A percentile compares a stretch with the other conserved stretches of the same genome.
Conservation (phyloP, 2,329 filamentous ascomycete species). For the Stachybotrys echinatus region DNA sequence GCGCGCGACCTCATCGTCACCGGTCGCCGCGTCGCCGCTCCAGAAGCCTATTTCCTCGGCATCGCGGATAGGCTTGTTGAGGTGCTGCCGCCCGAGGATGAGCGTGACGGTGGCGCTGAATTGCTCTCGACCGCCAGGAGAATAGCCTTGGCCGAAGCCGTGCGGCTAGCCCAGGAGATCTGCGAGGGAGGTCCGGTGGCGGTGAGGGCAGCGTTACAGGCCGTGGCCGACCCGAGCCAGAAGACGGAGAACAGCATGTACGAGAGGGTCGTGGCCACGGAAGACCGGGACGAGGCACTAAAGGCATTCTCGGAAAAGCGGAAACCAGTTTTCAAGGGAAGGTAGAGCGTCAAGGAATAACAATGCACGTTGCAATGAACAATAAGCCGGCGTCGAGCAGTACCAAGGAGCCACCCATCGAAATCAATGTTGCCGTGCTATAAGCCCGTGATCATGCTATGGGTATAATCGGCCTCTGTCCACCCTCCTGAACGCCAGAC, state of each 20-base stretch:
- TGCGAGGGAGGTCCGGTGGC: constrained; percentile 87
- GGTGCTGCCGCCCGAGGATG: constrained; percentile 52
- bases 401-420: background rate
- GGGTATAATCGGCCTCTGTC: background rate
- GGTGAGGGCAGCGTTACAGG: constrained; percentile 71
- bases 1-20: constrained; percentile 91
- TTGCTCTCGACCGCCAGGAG: constrained; percentile 56
- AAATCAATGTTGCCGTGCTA: background rate
- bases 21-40: constrained; percentile 73
- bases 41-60: constrained; percentile 88
- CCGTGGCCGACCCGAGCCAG: constrained; percentile 68
- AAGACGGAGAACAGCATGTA: constrained; percentile 85
- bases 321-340: constrained; percentile 52
- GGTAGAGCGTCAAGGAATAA: too few relatives aligned
- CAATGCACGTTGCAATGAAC: too few relatives aligned
- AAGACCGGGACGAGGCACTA: constrained; percentile 85
- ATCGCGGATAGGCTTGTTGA: constrained; percentile 88
- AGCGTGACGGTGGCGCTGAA: constrained; percentile 28
- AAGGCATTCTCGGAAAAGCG: constrained; percentile 70
- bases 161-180: constrained; percentile 76
- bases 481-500: background rate
- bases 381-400: too few relatives aligned
- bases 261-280: constrained; percentile 72
- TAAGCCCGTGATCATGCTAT: background rate
- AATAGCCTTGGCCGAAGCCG: constrained; percentile 67